A percentile compares a stretch with the other conserved stretches of the same genome.
phyloP scores from a whole-genome alignment of 2,329 filamentous ascomycete species.

The Colletotrichum endophyticum region DNA sequence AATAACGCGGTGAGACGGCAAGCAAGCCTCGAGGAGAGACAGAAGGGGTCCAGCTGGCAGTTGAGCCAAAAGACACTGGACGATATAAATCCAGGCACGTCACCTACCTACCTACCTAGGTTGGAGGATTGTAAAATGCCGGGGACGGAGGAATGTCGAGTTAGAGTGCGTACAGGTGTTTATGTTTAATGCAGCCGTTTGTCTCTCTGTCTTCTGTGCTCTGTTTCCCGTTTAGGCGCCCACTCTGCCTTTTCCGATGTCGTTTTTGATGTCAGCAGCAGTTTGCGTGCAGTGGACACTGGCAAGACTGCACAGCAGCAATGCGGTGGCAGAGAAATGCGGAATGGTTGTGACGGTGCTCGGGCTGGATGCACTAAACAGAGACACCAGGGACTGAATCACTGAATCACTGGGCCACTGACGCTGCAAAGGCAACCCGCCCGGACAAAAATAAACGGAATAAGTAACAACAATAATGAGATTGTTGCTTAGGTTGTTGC shows the following conservation, averaged over 20 bases:
- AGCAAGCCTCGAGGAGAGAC: not conserved
- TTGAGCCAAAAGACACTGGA: not conserved
- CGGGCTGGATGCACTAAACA: not conserved
- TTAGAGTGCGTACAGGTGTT: not conserved
- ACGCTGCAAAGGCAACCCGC: not conserved
- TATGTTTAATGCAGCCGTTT: not conserved
- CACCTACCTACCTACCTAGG: not conserved
- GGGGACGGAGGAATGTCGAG: conserved; percentile 9
- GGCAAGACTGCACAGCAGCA: not conserved
- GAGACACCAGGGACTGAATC: not conserved
- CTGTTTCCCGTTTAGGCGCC: not conserved
- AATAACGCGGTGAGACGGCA: not conserved
- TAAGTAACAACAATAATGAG: not conserved
- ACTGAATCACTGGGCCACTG: not conserved
- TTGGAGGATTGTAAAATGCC: not conserved
- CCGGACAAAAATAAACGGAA: not conserved
- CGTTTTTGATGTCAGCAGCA: not conserved
- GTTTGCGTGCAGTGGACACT: not conserved
- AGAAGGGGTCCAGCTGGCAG: not conserved
- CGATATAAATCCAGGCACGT: not conserved
- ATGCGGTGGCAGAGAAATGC: not conserved
- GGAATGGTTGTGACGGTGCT: not conserved
- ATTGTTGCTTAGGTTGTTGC: not conserved
- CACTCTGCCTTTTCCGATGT: not conserved
- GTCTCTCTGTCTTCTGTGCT: not conserved